Base-by-base conservation (phyloP, 345 rosid genomes). In the Arabis hirsuta region DNA sequence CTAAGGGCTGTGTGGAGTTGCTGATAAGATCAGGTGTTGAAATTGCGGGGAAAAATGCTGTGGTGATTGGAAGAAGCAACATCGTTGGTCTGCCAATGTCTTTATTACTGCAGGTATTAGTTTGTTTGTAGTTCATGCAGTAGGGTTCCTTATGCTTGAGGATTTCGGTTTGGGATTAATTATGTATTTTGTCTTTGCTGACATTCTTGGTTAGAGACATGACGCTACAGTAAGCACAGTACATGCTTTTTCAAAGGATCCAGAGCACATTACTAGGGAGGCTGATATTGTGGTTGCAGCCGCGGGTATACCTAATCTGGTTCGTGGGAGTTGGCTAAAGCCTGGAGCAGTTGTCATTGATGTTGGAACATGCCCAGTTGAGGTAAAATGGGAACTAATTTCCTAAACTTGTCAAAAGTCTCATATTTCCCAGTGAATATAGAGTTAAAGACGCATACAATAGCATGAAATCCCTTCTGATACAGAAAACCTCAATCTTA, bases 31-130 rank as follows among this genome's bases (percentile, higher is more conserved):
- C 83, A 2, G 96, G 96, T 3, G 81, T 95, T 43, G 84, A 86
- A 45, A 86, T 89, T 73, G 81, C 67, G 56, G 89, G 99, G 16
- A 91, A 88, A 80, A 86, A 86, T 59, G 92, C 93, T 12, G 96
- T 85, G 58, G 98, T 94, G 62, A 82, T 88, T 29, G 97, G 97
- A 62, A 91, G 87, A 84, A 94, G 98, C 85, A 91, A 94, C 81
- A 87, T 89, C 42, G 96, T 91, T 16, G 98, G 97, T 22, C 76
- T 91, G 65, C 98, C 98, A 65, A 82, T 81, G 71, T 84, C 91
- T 44, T 84, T 91, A 71, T 67, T 94, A 31, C 69, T 94, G 88
- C 98, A 91, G 98, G 97, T 94, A 78, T 39, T 55, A 31, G 29
- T 7, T 36, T 3, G 3, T 6, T 36, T 34, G 32, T 53, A n/a